Evolutionary conservation across 2,329 filamentous ascomycete species (phyloP).

Genomic region (Aspergillus clavatus): DNA sequence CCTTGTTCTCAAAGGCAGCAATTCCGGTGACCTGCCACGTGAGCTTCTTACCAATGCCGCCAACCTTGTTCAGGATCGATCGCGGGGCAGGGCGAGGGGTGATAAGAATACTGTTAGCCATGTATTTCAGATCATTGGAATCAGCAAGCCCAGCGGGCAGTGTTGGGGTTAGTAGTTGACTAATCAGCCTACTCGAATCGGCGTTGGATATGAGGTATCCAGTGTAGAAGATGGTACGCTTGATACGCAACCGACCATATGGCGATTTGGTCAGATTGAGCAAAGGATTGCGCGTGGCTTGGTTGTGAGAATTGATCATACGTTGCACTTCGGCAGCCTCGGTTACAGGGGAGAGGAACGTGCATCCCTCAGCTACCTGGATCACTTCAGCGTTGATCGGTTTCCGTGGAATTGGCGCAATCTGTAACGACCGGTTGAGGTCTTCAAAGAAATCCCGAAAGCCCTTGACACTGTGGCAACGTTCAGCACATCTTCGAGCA

Average conservation of each 20-base stretch:
- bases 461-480: slow-evolving; percentile 56
- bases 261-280: slow-evolving; percentile 39
- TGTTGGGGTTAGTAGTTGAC: slow-evolving; percentile 53
- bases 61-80: slow-evolving; percentile 73
- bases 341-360: slow-evolving; percentile 67
- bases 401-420: slow-evolving; percentile 45
- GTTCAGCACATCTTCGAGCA: slow-evolving; percentile 11
- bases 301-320: slow-evolving; percentile 84
- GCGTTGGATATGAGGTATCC: slow-evolving; percentile 75
- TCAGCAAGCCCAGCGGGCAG: slow-evolving; percentile 60
- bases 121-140: slow-evolving; percentile 65
- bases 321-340: slow-evolving; percentile 83
- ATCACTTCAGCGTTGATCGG: slow-evolving; percentile 75
- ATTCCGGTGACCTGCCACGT: slow-evolving; percentile 77
- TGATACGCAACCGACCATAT: slow-evolving; percentile 60
- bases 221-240: slow-evolving; percentile 85
- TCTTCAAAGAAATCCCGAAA: slow-evolving; percentile 80
- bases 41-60: slow-evolving; percentile 78
- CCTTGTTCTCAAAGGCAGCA: slow-evolving; percentile 68
- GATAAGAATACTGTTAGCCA: slow-evolving; percentile 90
- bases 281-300: slow-evolving; percentile 25
- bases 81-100: slow-evolving; percentile 69
- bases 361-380: slow-evolving; percentile 73
- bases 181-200: slow-evolving; percentile 67
- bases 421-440: slow-evolving; percentile 62